phyloP scores from a whole-genome alignment of 2,329 filamentous ascomycete genomes.

The Mollisiaceae sp. region DNA sequence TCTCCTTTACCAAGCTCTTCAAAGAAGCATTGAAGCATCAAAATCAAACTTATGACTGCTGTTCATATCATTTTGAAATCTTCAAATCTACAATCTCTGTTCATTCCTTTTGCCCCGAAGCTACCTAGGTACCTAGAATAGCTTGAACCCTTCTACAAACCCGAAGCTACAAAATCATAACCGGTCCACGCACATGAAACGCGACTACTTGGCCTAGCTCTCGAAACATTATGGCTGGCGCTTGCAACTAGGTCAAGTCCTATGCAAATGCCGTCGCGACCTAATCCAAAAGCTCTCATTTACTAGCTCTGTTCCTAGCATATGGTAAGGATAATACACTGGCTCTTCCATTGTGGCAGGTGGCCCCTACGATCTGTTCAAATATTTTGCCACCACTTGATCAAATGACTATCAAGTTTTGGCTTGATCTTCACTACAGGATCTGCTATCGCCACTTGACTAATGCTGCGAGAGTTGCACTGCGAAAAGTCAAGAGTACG shows the following conservation, averaged over 20 bases:
- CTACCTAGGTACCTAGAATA: no score
- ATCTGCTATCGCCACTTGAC: constrained; percentile 57
- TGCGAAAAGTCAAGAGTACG: constrained; percentile 40
- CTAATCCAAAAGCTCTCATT: constrained; percentile 46
- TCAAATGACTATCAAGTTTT: constrained; percentile 65
- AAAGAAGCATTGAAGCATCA: neutral
- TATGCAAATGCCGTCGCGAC: constrained; percentile 48
- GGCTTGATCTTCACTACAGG: constrained; percentile 58
- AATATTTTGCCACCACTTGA: constrained; percentile 50
- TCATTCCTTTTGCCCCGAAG: neutral
- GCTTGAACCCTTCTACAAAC: no score
- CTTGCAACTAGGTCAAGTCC: constrained; percentile 46
- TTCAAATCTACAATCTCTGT: neutral
- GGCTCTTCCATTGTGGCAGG: constrained; percentile 57
- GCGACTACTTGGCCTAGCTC: constrained; percentile 47
- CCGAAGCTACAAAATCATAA: neutral
- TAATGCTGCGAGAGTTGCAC: constrained; percentile 59
- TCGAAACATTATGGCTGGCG: constrained; percentile 49
- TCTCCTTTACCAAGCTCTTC: neutral
- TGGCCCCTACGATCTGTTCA: constrained; percentile 67
- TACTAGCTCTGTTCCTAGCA: constrained; percentile 46
- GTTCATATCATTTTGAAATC: neutral
- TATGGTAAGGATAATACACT: constrained; percentile 53
- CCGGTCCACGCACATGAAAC: constrained; percentile 42
- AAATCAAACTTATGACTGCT: neutral